phyloP scores from a whole-genome alignment of 345 rosid species.

The Dimocarpus longan region DNA sequence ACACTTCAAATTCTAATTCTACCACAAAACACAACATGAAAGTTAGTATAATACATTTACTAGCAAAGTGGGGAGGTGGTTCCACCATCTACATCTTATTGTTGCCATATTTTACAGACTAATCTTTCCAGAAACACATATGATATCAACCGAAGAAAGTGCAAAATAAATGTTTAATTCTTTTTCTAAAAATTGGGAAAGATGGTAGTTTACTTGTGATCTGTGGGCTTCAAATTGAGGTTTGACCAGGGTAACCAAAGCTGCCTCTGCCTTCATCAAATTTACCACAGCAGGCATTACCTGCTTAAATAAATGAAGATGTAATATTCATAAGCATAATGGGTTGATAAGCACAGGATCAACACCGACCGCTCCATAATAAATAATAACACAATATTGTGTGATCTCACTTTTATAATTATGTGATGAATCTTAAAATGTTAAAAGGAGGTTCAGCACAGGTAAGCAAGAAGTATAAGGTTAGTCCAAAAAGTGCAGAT shows the following conservation, averaged over 20 bases:
- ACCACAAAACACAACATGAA: background rate
- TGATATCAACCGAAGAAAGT: background rate
- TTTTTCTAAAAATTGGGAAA: background rate
- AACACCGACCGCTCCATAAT: background rate
- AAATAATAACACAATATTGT: background rate
- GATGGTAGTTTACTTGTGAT: constrained; percentile 61
- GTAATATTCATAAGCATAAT: background rate
- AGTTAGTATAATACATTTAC: background rate
- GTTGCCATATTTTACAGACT: background rate
- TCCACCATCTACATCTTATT: background rate
- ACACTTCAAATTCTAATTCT: background rate
- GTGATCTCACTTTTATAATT: background rate
- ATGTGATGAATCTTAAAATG: background rate
- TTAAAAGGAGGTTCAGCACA: background rate
- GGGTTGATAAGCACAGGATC: background rate
- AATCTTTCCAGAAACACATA: background rate
- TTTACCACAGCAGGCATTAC: constrained; percentile 91
- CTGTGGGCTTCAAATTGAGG: constrained; percentile 97
- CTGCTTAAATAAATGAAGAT: constrained; percentile 35
- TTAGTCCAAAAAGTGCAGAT: background rate
- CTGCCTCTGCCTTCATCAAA: constrained; percentile 81
- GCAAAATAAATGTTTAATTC: background rate
- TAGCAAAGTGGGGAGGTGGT: background rate
- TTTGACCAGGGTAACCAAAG: constrained; percentile 75
- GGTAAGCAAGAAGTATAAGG: background rate